Base-by-base conservation (phyloP, 78 protist genomes). In the Goniomonas avonlea region DNA sequence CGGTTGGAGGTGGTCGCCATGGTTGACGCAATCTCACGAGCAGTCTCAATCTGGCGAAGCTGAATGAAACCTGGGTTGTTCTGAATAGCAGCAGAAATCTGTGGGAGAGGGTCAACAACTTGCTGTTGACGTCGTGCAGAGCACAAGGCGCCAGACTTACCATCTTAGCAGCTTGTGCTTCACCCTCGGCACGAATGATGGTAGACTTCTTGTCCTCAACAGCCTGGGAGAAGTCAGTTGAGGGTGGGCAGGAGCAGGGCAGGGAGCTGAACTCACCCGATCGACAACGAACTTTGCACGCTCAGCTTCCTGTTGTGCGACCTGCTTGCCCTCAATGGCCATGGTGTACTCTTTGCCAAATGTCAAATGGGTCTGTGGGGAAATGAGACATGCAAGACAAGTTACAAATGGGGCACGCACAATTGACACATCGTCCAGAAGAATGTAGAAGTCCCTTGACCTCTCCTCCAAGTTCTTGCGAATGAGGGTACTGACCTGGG, bases 321-420 rank as follows among this genome's bases (percentile, higher is more conserved):
- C 89, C 73, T 93, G 94, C 86, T 95, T 95, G n/a, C 88, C 84
- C 71, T 95, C 98, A 25, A 93, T 90, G 0, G 98, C 98, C 3
- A 73, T 81, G 0, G 91, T 84, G 88, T 89, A 95, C 85, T 95
- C 98, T 40, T 65, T 78, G 37, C 95, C 90, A 76, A 95, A 95
- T 74, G 53, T 25, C 31, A 80, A 34, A 70, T 80, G 84, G 43
- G 84, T 80, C 50, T 43, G 50, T 11, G 50, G 50, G 50, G n/a
- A 43, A n/a, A n/a, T n/a, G 50, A 11, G 50, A 8, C 11, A 11
- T 43, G 50, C 8, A 43, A 8, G 11, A 43, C n/a, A 43, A 15
- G 50, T 43, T 8, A 43, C n/a, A 11, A 43, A 8, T 15, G 50
- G 50, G 50, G 39, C 25, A 37, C 90, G 11, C 68, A 89, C 86